Percentiles rank a stretch among this genome's conserved stretches.
These are phyloP conservation scores for Diaporthe longicolla DNA, from an alignment of 2,329 filamentous ascomycete genomes.

Conservation along the genomic window DNA sequence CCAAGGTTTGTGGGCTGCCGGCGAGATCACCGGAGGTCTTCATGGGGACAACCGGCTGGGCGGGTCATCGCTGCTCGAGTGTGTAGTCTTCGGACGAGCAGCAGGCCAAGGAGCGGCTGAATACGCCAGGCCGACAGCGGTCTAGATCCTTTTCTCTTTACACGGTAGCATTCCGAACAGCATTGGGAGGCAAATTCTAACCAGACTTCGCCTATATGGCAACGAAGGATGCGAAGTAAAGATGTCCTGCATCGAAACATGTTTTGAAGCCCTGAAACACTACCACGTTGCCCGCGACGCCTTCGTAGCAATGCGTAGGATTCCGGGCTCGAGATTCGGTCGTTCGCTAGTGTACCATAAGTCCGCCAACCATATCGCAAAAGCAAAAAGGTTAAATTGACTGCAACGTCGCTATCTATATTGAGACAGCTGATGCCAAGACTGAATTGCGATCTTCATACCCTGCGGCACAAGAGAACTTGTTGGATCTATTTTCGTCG, in stretches of 20 bases:
- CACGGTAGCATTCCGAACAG: not conserved
- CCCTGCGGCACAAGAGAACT: too few relatives aligned
- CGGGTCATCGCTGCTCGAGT: slow-evolving; percentile 97
- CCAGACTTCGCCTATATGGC: not conserved
- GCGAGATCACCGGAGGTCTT: slow-evolving; percentile 75
- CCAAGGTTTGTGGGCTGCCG: slow-evolving; percentile 72
- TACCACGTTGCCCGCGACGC: slow-evolving; percentile 1
- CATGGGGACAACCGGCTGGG: slow-evolving; percentile 97
- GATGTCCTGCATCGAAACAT: slow-evolving; percentile 26
- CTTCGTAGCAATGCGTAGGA: not conserved
- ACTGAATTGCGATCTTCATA: not conserved
- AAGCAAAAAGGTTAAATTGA: not conserved
- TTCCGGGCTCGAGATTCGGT: not conserved
- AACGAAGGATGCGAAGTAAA: not conserved
- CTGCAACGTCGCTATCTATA: slow-evolving; percentile 2
- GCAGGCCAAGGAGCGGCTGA: slow-evolving; percentile 65
- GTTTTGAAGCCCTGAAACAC: slow-evolving; percentile 32
- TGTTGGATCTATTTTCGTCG: not conserved
- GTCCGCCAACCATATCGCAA: not conserved
- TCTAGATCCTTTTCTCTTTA: not conserved
- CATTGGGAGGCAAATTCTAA: not conserved
- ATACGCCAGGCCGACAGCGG: not conserved
- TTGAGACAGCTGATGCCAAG: not conserved
- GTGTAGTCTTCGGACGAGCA: slow-evolving; percentile 81
- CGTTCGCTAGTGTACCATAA: not conserved